Percentiles rank a stretch among this genome's conserved stretches.
Evolutionary conservation across 2,329 filamentous ascomycete species (phyloP).

Genomic region (Fusarium coffeatum): DNA sequence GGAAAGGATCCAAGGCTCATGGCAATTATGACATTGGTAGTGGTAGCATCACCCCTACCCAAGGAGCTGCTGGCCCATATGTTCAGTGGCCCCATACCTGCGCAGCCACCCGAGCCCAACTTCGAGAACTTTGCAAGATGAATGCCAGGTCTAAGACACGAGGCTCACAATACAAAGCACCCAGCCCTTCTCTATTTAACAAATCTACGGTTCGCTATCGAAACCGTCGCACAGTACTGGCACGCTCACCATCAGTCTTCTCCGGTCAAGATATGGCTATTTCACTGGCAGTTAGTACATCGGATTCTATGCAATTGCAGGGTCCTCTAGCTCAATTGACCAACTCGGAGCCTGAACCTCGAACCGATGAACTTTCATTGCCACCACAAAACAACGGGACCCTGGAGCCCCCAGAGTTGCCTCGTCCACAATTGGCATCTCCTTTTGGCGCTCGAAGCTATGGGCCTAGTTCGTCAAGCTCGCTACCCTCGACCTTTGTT

Average conservation of each 20-base stretch:
- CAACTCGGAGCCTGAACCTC: slow-evolving; percentile 51
- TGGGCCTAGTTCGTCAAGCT: slow-evolving; percentile 68
- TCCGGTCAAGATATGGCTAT: slow-evolving; percentile 71
- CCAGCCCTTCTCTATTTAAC: slow-evolving; percentile 67
- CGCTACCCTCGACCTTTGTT: slow-evolving; percentile 55
- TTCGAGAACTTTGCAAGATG: slow-evolving; percentile 71
- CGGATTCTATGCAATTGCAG: slow-evolving; percentile 72
- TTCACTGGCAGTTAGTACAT: slow-evolving; percentile 71
- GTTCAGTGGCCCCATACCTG: slow-evolving; percentile 73
- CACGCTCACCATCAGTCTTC: slow-evolving; percentile 62
- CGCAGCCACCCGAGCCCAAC: slow-evolving; percentile 70
- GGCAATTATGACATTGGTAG: slow-evolving; percentile 55
- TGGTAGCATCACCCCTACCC: slow-evolving; percentile 67
- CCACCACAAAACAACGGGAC: slow-evolving; percentile 36
- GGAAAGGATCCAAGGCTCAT: slow-evolving; percentile 68
- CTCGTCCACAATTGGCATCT: slow-evolving; percentile 60
- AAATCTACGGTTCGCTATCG: slow-evolving; percentile 62
- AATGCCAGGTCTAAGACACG: slow-evolving; percentile 61
- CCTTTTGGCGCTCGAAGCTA: slow-evolving; percentile 70
- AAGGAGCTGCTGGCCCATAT: slow-evolving; percentile 58
- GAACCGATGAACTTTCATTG: slow-evolving; percentile 39
- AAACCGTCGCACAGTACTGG: slow-evolving; percentile 62
- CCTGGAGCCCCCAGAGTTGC: slow-evolving; percentile 41
- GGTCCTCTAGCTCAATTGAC: slow-evolving; percentile 71
- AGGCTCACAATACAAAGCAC: slow-evolving; percentile 60